These are phyloP conservation scores for Coemansia umbellata DNA, from an alignment of 192 early-diverging fungal genomes.

Conservation along the genomic window DNA sequence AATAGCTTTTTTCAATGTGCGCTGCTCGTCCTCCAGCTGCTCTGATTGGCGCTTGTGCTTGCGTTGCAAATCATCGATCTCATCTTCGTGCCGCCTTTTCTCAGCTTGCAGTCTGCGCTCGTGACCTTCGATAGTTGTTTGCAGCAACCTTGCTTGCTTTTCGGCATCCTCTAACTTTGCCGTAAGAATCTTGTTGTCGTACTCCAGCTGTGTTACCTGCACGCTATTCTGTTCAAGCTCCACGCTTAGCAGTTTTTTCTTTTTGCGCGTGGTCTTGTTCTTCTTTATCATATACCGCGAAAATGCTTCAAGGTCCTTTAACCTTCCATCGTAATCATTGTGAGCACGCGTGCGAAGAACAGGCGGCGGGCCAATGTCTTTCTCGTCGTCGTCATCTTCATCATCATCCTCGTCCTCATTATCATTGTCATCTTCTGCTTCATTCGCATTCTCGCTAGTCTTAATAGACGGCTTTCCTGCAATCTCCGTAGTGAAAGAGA, in stretches of 20 bases:
- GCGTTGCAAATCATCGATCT: conserved; percentile 26
- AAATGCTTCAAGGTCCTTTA: conserved; percentile 69
- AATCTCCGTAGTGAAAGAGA: too few relatives aligned
- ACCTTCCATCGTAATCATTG: conserved; percentile 59
- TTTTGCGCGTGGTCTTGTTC: conserved; percentile 46
- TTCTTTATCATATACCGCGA: conserved; percentile 51
- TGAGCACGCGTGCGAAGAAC: conserved; percentile 16
- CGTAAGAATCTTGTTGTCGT: conserved; percentile 28
- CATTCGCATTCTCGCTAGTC: background rate
- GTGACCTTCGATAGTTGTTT: conserved; percentile 5
- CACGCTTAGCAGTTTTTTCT: conserved; percentile 51
- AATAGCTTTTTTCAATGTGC: conserved; percentile 37
- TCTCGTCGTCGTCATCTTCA: conserved; percentile 15
- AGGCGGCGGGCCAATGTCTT: conserved; percentile 30
- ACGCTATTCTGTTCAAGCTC: conserved; percentile 53
- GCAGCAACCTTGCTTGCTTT: conserved; percentile 14
- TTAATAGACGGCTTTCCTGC: background rate
- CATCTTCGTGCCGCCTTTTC: conserved; percentile 21
- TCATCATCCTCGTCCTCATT: conserved; percentile 7
- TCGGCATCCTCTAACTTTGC: conserved; percentile 30
- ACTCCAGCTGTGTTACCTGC: conserved; percentile 38
- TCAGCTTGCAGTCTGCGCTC: conserved; percentile 11
- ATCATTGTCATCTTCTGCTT: background rate
- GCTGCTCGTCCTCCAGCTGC: conserved; percentile 42
- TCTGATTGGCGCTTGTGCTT: conserved; percentile 25